A percentile compares a stretch with the other conserved stretches of the same genome.
Conservation (phyloP, 106 monocot genomes). For the Phalaenopsis aphrodite region DNA sequence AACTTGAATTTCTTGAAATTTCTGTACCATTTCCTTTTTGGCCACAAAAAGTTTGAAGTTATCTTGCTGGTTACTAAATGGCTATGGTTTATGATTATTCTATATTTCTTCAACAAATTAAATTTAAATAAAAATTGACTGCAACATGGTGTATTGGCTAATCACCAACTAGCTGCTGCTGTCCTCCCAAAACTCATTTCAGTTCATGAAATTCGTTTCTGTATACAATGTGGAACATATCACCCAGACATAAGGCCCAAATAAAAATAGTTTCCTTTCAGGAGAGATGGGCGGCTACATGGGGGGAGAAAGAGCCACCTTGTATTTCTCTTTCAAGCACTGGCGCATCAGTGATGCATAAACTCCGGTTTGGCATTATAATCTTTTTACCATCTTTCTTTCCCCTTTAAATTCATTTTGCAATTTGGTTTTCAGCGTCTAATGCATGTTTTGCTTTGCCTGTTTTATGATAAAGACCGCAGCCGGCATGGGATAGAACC, state of each 20-base stretch:
- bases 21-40: background rate
- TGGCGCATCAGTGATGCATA: slow-evolving; percentile 86
- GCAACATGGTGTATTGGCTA: background rate
- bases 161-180: background rate
- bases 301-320: slow-evolving; percentile 70
- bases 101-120: background rate
- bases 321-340: slow-evolving; percentile 56
- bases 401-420: background rate
- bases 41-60: background rate
- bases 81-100: background rate
- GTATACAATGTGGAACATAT: background rate
- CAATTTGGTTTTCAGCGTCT: background rate
- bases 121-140: background rate
- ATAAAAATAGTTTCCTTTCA: slow-evolving; percentile 15
- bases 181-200: background rate
- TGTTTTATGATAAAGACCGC: slow-evolving; percentile 44
- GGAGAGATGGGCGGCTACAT: slow-evolving; percentile 47
- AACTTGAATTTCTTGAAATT: background rate
- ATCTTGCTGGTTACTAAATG: background rate
- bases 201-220: background rate
- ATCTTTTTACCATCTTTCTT: background rate
- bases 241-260: background rate
- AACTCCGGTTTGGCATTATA: slow-evolving; percentile 41
- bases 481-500: slow-evolving; percentile 88
- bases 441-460: background rate